Evolutionary conservation across 352 stramenopile species (phyloP).

Genomic region (Globisporangium perplexum): DNA sequence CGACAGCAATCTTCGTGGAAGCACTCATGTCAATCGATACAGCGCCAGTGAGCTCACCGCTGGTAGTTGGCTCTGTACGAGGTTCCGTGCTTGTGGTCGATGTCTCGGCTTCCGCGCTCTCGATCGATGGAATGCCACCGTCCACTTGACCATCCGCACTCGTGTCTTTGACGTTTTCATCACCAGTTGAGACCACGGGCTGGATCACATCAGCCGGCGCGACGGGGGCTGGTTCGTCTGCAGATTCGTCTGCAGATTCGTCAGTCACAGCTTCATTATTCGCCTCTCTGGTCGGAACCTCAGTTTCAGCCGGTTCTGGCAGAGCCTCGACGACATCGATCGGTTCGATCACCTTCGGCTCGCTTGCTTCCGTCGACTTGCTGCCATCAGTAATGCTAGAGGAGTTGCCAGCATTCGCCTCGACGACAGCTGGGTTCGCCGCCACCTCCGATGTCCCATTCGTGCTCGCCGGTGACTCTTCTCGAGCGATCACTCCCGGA

Average conservation of each 20-base stretch:
- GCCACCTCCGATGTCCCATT: background rate
- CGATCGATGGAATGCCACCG: background rate
- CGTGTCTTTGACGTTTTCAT: background rate
- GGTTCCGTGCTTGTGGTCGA: background rate
- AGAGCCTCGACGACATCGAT: background rate
- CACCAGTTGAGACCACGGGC: background rate
- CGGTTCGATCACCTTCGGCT: background rate
- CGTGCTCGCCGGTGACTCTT: background rate
- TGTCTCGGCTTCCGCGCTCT: background rate
- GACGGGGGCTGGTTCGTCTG: background rate
- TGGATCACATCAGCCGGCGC: background rate
- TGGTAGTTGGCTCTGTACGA: background rate
- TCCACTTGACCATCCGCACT: background rate
- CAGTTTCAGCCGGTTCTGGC: background rate
- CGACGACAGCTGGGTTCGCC: background rate
- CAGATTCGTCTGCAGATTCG: background rate
- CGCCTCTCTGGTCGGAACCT: background rate
- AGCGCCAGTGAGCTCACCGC: background rate
- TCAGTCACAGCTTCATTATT: background rate
- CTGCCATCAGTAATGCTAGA: background rate
- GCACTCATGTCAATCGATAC: background rate
- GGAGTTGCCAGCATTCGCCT: background rate
- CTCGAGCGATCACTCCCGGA: constrained; percentile 5
- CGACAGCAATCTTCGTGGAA: background rate
- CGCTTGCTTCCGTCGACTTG: background rate